Base-by-base conservation (phyloP, 1,139 yeast genomes). In the Zygoascus meyerae region DNA sequence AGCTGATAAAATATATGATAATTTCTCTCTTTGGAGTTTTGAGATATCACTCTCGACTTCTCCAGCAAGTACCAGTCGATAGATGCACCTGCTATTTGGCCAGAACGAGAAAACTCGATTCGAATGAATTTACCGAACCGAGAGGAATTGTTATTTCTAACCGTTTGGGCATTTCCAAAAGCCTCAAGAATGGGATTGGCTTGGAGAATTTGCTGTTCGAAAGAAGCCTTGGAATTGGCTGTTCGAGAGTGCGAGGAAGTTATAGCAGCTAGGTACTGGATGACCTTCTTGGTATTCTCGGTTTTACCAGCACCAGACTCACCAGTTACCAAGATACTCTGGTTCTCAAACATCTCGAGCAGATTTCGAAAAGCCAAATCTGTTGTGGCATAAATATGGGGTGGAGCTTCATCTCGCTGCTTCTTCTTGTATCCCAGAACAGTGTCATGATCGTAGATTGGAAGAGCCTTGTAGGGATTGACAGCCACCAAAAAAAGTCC, bases 241-340 rank as follows among this genome's bases (percentile, higher is more conserved):
- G 42, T 36, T 9, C 40, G 45, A n/a, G 31, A 32, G 32, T 33
- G 30, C 44, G 7, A 50, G 51, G 42, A 40, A 9, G 92, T 80
- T 35, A 87, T 81, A 5, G 90, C 81, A 0, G 97, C 87, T 48
- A 94, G 73, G 65, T 89, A 92, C 64, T 90, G 97, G 54, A 94
- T 85, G 50, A 92, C 90, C 60, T 86, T 87, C 65, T 92, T 92
- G n/a, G 98, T 92, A 57, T 87, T 92, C 67, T 92, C 98, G 0
- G 98, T 92, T 64, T 92, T 92, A 48, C 98, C 98, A 0, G 98
- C 98, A 52, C 98, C 99, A 28, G 95, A 85, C 64, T 94, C 99
- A 52, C 99, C 99, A 1, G 98, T 94, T 10, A 94, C 97, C 47
- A 94, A 71, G 46, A 94, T 87, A 12, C 95, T 82, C 67, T 94